phyloP scores from a whole-genome alignment of 2,329 filamentous ascomycete genomes.

The Pseudocercospora eumusae region DNA sequence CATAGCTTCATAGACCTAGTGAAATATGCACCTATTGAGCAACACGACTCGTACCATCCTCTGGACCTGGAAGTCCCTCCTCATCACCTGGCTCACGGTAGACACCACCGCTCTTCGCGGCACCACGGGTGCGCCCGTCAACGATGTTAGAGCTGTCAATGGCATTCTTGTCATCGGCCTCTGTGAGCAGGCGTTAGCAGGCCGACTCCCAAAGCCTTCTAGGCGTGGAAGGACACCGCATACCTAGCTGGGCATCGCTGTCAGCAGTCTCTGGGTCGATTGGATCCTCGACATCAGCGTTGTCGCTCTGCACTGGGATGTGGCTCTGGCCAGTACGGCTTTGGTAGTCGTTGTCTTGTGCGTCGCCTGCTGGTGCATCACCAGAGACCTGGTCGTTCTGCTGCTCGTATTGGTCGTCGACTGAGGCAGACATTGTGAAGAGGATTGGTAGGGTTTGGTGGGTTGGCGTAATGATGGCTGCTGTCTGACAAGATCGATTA shows the following conservation, averaged over 20 bases:
- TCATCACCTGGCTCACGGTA: conserved; percentile 57
- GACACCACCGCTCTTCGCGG: conserved; percentile 46
- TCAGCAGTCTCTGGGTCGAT: conserved; percentile 49
- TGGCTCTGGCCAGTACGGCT: conserved; percentile 51
- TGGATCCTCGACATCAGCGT: conserved; percentile 49
- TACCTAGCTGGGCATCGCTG: conserved; percentile 52
- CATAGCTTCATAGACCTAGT: background rate
- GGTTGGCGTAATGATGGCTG: background rate
- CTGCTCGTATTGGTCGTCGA: conserved; percentile 23
- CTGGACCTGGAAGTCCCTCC: conserved; percentile 42
- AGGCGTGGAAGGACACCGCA: conserved; percentile 14
- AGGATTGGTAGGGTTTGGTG: background rate
- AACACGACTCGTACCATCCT: conserved; percentile 28
- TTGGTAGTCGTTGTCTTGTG: conserved; percentile 49
- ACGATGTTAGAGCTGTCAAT: conserved; percentile 54
- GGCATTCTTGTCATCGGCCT: conserved; percentile 51
- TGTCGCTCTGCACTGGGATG: conserved; percentile 52
- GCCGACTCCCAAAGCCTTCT: no score
- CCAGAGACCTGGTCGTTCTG: conserved; percentile 24
- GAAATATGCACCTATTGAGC: background rate
- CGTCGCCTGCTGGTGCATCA: conserved; percentile 40
- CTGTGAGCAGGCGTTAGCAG: conserved; percentile 31
- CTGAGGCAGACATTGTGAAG: conserved; percentile 23
- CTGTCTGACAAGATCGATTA: background rate
- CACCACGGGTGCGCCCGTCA: conserved; percentile 50